These are phyloP conservation scores for Suhomyces yuchorum DNA, from an alignment of 1,139 yeast genomes.

Conservation along the genomic window DNA sequence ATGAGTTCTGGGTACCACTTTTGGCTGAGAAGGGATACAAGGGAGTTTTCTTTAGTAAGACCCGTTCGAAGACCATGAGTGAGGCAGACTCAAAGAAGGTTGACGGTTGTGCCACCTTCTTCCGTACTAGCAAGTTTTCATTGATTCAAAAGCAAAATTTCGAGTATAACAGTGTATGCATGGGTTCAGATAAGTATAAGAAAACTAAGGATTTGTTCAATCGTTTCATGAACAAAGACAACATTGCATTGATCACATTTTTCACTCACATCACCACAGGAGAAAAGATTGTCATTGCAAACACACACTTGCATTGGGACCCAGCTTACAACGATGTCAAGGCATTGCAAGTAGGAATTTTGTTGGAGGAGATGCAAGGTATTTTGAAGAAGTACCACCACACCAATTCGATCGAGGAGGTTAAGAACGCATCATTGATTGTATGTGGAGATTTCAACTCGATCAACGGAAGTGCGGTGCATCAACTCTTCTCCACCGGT, in stretches of 20 bases:
- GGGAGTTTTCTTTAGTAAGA: slow-evolving; percentile 81
- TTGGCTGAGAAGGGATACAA: slow-evolving; percentile 75
- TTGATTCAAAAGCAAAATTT: slow-evolving; percentile 71
- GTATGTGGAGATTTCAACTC: slow-evolving; percentile 98
- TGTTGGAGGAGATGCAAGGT: slow-evolving; percentile 82
- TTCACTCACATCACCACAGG: slow-evolving; percentile 76
- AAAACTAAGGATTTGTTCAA: slow-evolving; percentile 94
- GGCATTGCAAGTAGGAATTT: slow-evolving; percentile 89
- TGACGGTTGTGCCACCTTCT: slow-evolving; percentile 97
- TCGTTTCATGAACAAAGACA: slow-evolving; percentile 95
- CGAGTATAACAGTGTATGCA: slow-evolving; percentile 87
- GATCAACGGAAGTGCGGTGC: slow-evolving; percentile 83
- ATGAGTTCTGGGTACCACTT: slow-evolving; percentile 81
- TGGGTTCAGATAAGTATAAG: slow-evolving; percentile 85
- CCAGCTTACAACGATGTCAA: slow-evolving; percentile 96
- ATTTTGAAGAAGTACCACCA: slow-evolving; percentile 56
- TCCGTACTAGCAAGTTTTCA: slow-evolving; percentile 66
- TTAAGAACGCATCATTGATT: slow-evolving; percentile 69
- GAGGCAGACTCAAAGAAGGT: slow-evolving; percentile 84
- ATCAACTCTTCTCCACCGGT: slow-evolving; percentile 84
- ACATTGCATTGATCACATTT: slow-evolving; percentile 80
- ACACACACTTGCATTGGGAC: slow-evolving; percentile 98
- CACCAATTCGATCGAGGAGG: slow-evolving; percentile 50
- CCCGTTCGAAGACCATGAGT: slow-evolving; percentile 90
- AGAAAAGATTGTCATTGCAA: slow-evolving; percentile 71